Evolutionary conservation across 2,329 filamentous ascomycete genomes (phyloP).

Genomic region (Raffaelea albimanens): DNA sequence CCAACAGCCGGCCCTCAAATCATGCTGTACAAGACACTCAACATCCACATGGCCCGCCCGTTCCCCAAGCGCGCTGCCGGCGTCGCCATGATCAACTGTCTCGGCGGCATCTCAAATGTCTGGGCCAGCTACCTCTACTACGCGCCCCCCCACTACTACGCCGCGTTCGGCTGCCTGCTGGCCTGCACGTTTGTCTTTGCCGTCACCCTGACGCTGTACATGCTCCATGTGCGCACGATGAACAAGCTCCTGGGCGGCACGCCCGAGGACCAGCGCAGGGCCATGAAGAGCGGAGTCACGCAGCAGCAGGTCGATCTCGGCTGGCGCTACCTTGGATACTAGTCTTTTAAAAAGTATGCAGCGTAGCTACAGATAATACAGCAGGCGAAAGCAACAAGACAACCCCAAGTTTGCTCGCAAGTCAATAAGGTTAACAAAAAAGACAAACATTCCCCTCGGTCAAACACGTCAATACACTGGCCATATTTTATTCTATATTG

Average conservation of each 20-base stretch:
- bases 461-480: no score
- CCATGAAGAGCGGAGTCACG: slow-evolving; percentile 17
- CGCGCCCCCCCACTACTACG: slow-evolving; percentile 13
- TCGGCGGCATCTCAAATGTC: slow-evolving; percentile 24
- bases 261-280: slow-evolving; percentile 12
- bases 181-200: slow-evolving; percentile 14
- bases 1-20: slow-evolving; percentile 23
- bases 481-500: no score
- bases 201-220: slow-evolving; percentile 15
- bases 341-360: no score
- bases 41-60: slow-evolving; percentile 24
- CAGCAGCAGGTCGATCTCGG: slow-evolving; percentile 16
- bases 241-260: slow-evolving; percentile 11
- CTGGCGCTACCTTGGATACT: slow-evolving; percentile 14
- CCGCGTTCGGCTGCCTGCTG: slow-evolving; percentile 15
- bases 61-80: slow-evolving; percentile 31
- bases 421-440: no score
- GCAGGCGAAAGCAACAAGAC: no score
- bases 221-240: slow-evolving; percentile 14
- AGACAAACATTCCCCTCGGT: no score
- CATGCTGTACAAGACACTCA: slow-evolving; percentile 28
- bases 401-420: no score
- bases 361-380: no score
- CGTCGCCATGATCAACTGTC: slow-evolving; percentile 29
- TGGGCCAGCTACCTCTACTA: slow-evolving; percentile 25